These are phyloP conservation scores for Hyphopichia homilentoma DNA, from an alignment of 805 yeast genomes.

Conservation along the genomic window DNA sequence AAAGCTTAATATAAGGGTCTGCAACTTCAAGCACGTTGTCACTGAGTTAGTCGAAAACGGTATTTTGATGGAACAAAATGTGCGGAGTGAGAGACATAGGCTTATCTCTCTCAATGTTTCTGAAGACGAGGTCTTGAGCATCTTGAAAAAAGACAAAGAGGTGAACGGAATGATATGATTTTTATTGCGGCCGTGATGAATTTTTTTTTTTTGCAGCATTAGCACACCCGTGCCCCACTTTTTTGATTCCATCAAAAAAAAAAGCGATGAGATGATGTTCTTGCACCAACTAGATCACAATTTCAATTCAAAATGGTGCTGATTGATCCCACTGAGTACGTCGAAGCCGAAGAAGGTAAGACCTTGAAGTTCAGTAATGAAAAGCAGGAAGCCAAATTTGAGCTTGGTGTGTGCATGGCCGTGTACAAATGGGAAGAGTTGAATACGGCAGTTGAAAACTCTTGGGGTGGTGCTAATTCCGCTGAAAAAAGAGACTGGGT, in stretches of 20 bases:
- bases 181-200: too few species aligned
- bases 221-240: not conserved
- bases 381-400: conserved; percentile 79
- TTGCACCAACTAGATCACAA: too few species aligned
- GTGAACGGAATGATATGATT: conserved; percentile 8
- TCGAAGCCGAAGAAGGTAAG: conserved; percentile 47
- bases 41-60: conserved; percentile 79
- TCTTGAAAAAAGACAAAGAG: conserved; percentile 52
- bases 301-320: conserved; percentile 19
- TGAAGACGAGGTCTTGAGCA: conserved; percentile 62
- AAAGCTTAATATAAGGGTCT: conserved; percentile 43
- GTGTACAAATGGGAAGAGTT: conserved; percentile 89
- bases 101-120: conserved; percentile 64
- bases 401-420: conserved; percentile 89
- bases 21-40: conserved; percentile 57
- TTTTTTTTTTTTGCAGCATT: not conserved
- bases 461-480: conserved; percentile 95
- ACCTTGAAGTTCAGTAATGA: conserved; percentile 48
- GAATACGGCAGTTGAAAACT: conserved; percentile 81
- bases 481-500: conserved; percentile 95
- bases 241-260: conserved; percentile 1
- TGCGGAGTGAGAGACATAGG: conserved; percentile 64
- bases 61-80: conserved; percentile 61
- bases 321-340: conserved; percentile 48
- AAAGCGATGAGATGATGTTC: too few species aligned